phyloP scores from a whole-genome alignment of 2,329 filamentous ascomycete species.

The Talaromyces sp. region DNA sequence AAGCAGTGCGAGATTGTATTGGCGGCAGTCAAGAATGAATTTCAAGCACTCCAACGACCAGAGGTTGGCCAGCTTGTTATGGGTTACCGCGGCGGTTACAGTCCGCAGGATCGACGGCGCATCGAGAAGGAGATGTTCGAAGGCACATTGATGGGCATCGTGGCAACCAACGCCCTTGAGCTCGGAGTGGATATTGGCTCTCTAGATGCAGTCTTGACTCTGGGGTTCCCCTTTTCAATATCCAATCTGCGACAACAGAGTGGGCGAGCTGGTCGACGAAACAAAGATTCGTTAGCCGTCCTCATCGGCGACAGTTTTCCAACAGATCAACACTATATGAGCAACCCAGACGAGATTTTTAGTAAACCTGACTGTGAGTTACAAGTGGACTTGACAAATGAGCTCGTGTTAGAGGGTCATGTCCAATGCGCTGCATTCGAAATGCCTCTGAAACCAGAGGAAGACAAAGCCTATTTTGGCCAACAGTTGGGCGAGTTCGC shows the following conservation, averaged over 20 bases:
- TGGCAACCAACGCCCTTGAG: constrained; percentile 89
- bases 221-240: constrained; percentile 94
- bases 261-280: constrained; percentile 83
- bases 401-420: constrained; percentile 88
- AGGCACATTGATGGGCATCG: constrained; percentile 84
- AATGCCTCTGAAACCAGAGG: constrained; percentile 77
- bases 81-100: constrained; percentile 95
- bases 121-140: constrained; percentile 98
- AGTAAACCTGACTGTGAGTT: constrained; percentile 84
- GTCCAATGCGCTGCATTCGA: constrained; percentile 94
- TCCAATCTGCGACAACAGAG: constrained; percentile 93
- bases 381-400: constrained; percentile 86
- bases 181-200: constrained; percentile 93
- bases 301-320: constrained; percentile 85
- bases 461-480: constrained; percentile 77
- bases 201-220: constrained; percentile 86
- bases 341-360: constrained; percentile 87
- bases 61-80: constrained; percentile 80
- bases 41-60: constrained; percentile 65
- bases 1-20: constrained; percentile 85
- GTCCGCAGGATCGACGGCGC: constrained; percentile 76
- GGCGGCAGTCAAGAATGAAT: constrained; percentile 71
- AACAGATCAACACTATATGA: constrained; percentile 95
- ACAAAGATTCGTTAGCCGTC: constrained; percentile 88
- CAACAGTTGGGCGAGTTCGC: constrained; percentile 67